Evolutionary conservation across 1,139 yeast species (phyloP).

Genomic region (Suzukiozyma palmioleophila): DNA sequence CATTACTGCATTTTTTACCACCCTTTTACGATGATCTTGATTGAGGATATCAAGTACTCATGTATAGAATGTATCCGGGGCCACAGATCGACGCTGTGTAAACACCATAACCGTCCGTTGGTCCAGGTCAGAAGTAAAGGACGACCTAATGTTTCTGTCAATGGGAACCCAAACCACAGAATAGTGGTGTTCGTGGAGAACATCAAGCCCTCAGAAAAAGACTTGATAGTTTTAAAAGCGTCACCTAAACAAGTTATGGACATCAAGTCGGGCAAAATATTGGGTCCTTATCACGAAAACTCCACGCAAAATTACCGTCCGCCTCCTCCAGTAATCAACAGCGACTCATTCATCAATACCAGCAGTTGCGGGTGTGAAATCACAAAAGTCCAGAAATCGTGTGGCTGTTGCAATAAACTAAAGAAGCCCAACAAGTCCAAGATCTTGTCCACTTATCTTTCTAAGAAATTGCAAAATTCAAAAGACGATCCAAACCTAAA

Average conservation of each 20-base stretch:
- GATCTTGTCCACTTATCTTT: conserved; percentile 34
- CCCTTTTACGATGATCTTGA: conserved; percentile 59
- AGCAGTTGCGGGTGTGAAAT: conserved; percentile 11
- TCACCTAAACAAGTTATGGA: conserved; percentile 50
- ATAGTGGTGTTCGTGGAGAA: conserved; percentile 57
- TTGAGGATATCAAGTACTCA: conserved; percentile 83
- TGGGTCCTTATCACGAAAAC: conserved; percentile 36
- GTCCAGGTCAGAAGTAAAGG: conserved; percentile 89
- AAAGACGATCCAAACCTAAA: conserved; percentile 6
- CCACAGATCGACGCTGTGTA: conserved; percentile 84
- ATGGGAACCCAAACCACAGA: conserved; percentile 46
- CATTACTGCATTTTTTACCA: neutral
- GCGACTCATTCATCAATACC: conserved; percentile 34
- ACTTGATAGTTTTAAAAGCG: conserved; percentile 43
- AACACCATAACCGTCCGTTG: conserved; percentile 73
- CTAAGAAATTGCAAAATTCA: conserved; percentile 18
- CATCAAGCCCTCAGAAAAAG: conserved; percentile 17
- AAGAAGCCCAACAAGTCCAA: conserved; percentile 27
- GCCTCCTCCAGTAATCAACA: conserved; percentile 26
- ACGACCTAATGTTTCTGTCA: conserved; percentile 57
- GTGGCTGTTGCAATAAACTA: conserved; percentile 26
- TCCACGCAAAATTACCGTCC: conserved; percentile 14
- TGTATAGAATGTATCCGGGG: conserved; percentile 90
- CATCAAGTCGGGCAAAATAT: conserved; percentile 39
- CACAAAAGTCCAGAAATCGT: conserved; percentile 13